These are phyloP conservation scores for Noccaea bulbosa DNA, from an alignment of 345 rosid species.

Conservation along the genomic window DNA sequence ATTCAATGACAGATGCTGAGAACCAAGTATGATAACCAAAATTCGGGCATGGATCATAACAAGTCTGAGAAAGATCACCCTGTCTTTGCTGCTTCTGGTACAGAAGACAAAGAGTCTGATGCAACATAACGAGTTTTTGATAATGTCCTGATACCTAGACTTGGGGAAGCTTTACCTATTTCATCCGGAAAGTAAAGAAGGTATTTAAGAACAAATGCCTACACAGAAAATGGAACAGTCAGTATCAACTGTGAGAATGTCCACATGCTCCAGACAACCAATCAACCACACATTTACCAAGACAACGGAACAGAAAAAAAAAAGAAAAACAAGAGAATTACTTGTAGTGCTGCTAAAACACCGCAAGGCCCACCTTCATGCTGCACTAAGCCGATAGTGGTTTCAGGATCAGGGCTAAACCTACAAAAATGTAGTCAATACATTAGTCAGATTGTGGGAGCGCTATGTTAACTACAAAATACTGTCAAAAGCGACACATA, in stretches of 20 bases:
- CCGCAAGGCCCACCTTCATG: conserved; percentile 99
- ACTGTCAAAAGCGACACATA: not conserved
- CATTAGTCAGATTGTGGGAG: conserved; percentile 34
- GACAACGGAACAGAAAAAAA: conserved; percentile 17
- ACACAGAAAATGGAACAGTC: conserved; percentile 43
- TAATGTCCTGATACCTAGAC: conserved; percentile 47
- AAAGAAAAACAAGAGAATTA: conserved; percentile 48
- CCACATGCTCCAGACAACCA: conserved; percentile 18
- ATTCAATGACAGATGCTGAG: conserved; percentile 29
- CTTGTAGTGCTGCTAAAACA: conserved; percentile 97
- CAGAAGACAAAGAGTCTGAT: conserved; percentile 58
- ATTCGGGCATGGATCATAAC: not conserved
- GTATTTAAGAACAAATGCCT: conserved; percentile 97
- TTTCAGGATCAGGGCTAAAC: conserved; percentile 97
- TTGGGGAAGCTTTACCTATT: conserved; percentile 49
- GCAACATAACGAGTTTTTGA: conserved; percentile 51
- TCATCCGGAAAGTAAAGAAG: conserved; percentile 85
- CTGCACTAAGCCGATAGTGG: conserved; percentile 98
- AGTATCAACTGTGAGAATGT: conserved; percentile 29
- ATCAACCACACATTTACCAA: conserved; percentile 5
- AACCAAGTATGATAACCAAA: conserved; percentile 3
- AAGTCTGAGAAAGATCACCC: conserved; percentile 57
- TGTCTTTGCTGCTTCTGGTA: conserved; percentile 70
- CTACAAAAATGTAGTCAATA: conserved; percentile 50
- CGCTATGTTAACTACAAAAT: not conserved